Evolutionary conservation across 2,329 filamentous ascomycete genomes (phyloP).

Genomic region (Trichoderma koningii): DNA sequence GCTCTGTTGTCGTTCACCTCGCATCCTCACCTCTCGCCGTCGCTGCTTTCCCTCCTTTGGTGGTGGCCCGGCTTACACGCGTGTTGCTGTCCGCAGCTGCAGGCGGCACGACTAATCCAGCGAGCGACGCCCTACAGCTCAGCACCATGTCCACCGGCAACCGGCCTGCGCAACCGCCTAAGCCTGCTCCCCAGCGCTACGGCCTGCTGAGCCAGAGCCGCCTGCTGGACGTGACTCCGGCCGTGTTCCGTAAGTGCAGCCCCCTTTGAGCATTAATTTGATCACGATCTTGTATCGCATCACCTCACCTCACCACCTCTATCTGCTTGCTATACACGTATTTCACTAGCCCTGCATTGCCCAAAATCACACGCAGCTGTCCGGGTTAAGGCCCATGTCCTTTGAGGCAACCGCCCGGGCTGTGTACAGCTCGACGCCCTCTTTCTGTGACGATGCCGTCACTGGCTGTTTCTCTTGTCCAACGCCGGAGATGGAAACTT

Average conservation of each 20-base stretch:
- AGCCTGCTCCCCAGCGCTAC: conserved; percentile 4
- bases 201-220: conserved; percentile 2
- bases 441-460: conserved; percentile 20
- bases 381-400: background rate
- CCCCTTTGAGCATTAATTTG: no score
- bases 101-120: background rate
- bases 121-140: background rate
- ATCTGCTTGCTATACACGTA: conserved; percentile 1
- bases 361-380: background rate
- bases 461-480: conserved; percentile 7
- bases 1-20: no score
- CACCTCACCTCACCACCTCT: no score
- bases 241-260: conserved; percentile 52
- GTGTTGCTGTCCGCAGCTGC: conserved; percentile 4
- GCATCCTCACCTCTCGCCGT: no score
- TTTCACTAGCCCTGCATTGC: background rate
- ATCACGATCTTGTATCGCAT: no score
- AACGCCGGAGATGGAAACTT: background rate
- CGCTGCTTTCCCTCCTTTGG: background rate
- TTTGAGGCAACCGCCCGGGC: conserved; percentile 18
- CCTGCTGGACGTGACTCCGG: conserved; percentile 12
- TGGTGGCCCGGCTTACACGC: background rate
- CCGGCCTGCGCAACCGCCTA: conserved; percentile 1
- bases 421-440: conserved; percentile 20
- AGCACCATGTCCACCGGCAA: conserved; percentile 16